Evolutionary conservation across 192 early-diverging fungal genomes (phyloP), one percentile per base, ranked within the genome.

Genomic region (Anaeromyces robustus): DNA sequence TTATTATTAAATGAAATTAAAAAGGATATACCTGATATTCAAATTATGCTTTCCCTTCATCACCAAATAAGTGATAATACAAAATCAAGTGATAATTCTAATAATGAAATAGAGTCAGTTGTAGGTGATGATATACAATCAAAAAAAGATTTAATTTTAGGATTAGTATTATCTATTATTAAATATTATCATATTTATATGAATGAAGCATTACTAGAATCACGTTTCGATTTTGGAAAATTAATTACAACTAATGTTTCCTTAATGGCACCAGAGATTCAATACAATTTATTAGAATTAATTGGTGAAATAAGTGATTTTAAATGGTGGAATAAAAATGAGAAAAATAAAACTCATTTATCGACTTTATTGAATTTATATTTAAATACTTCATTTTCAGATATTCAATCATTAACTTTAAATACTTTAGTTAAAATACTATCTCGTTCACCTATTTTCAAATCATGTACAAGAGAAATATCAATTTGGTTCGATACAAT

Each of bases 211-310:
- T 83, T 94, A n/a, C 84, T 87, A 34, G 92, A 95, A 79, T 86
- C 90, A 29, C 88, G 91, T 39, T 92, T 95, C 78, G 92, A 95
- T 83, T 85, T 90, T 52, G 91, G 90, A 43, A 94, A 93, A 79
- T 85, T 95, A 30, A 87, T 95, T 34, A 92, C 93, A 12, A 82
- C 85, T 2, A 88, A 94, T 81, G 83, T 94, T 37, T 82, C 84
- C 0, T 83, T 83, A 30, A 81, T 91, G 5, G 84, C 89, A n/a
- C 78, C 86, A 26, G 87, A 87, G 19, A 82, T 91, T 4, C 81
- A 92, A 78, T 81, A 91, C 77, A 87, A 92, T 84, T 78, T 94
- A 30, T 80, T 95, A 30, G 85, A 89, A 37, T 84, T 94, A 77
- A 81, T 94, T 28, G 79, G 85, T 14, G 86, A 87, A 31, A 80